Conservation (phyloP, 2,329 filamentous ascomycete genomes). For the Emergomyces pasteurianus region DNA sequence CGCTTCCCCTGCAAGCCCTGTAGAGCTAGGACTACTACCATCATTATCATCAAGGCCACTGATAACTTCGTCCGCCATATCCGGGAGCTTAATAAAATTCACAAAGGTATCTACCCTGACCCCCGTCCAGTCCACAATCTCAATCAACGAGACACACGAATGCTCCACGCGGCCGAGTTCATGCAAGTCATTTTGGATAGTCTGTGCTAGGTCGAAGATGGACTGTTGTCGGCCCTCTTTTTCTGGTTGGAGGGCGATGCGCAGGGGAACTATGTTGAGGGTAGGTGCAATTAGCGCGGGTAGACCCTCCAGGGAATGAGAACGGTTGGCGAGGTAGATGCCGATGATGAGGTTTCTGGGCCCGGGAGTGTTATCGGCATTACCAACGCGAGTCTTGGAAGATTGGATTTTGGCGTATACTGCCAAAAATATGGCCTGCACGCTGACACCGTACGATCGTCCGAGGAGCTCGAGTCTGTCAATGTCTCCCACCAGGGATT, state of each 20-base stretch:
- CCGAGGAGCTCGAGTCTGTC: constrained; percentile 31
- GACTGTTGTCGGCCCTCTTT: constrained; percentile 10
- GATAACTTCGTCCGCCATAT: constrained; percentile 10
- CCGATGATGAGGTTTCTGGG: constrained; percentile 50
- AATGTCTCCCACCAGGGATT: constrained; percentile 34
- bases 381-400: not conserved
- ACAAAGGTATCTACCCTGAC: constrained; percentile 60
- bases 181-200: constrained; percentile 57
- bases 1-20: not conserved
- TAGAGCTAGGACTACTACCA: not conserved
- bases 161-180: constrained; percentile 46
- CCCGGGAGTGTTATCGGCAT: not conserved
- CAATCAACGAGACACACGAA: constrained; percentile 51
- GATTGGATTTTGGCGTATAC: constrained; percentile 40
- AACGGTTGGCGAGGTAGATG: constrained; percentile 72
- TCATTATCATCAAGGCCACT: not conserved
- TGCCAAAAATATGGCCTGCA: constrained; percentile 68
- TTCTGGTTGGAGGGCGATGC: constrained; percentile 31
- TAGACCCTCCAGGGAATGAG: constrained; percentile 39
- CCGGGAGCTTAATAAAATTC: constrained; percentile 60
- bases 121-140: constrained; percentile 66
- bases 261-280: constrained; percentile 65
- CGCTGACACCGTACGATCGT: constrained; percentile 45
- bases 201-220: constrained; percentile 42
- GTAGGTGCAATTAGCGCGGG: constrained; percentile 53